Conservation (phyloP, 140 eudicot species). For the Oenanthe javanica region DNA sequence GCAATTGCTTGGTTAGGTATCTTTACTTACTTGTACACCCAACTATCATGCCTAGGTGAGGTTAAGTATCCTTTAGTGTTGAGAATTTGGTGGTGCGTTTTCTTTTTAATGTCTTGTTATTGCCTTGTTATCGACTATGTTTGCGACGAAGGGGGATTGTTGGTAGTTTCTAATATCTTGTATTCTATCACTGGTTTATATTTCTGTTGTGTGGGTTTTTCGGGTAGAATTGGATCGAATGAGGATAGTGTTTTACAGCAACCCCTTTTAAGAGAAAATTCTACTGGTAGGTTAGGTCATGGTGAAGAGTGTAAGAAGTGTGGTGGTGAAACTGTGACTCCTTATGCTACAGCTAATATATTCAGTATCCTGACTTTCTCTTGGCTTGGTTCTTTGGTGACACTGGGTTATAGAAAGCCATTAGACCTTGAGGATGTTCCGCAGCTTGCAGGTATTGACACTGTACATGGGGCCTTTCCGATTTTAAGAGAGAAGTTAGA, state of each 20-base stretch:
- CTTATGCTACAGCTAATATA: slow-evolving; percentile 33
- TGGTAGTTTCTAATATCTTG: slow-evolving; percentile 42
- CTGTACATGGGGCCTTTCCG: slow-evolving; percentile 37
- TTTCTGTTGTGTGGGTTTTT: slow-evolving; percentile 38
- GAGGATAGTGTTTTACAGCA: slow-evolving; percentile 27
- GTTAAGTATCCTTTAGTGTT: slow-evolving; percentile 44
- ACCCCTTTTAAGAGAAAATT: slow-evolving; percentile 32
- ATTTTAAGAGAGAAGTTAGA: slow-evolving; percentile 30
- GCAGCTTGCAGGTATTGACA: slow-evolving; percentile 34
- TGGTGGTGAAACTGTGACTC: slow-evolving; percentile 23
- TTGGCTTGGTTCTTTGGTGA: slow-evolving; percentile 53
- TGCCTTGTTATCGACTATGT: slow-evolving; percentile 35
- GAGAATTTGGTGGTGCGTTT: slow-evolving; percentile 57
- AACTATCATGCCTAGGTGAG: slow-evolving; percentile 34
- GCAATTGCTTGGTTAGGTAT: slow-evolving; percentile 47
- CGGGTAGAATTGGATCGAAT: slow-evolving; percentile 14
- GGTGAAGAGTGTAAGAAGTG: slow-evolving; percentile 28
- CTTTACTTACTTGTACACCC: slow-evolving; percentile 34
- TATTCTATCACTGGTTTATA: slow-evolving; percentile 31
- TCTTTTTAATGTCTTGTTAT: slow-evolving; percentile 35
- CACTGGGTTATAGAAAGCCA: slow-evolving; percentile 42
- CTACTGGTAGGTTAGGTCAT: slow-evolving; percentile 6
- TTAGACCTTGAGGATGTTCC: slow-evolving; percentile 72
- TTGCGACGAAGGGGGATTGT: slow-evolving; percentile 17
- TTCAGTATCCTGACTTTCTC: slow-evolving; percentile 48